Base-by-base conservation (phyloP, 768 basidiomycete genomes). In the Albatrellus ellisii region DNA sequence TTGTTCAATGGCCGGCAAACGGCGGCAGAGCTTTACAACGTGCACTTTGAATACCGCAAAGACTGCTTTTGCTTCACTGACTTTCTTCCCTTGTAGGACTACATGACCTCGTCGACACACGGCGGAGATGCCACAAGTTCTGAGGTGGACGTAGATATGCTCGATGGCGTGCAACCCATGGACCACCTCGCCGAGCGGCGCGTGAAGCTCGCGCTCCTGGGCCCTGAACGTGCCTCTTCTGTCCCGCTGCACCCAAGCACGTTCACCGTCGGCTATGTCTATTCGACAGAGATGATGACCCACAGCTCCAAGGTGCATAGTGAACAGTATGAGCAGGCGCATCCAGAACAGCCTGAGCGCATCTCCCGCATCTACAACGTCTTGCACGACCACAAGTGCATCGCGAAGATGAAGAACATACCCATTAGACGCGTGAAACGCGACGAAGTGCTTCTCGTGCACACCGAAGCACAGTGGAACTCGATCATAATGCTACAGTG, bases 381-480 rank as follows among this genome's bases (percentile, higher is more conserved):
- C 8, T 66, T 98, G 26, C 63, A 68, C n/a, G 62, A 62, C 28
- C 68, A 68, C 29, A 73, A 74, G 21, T 64, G 84, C 51, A 67
- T 77, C 35, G 53, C 65, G 14, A 72, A 73, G 53, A 94, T 94
- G 87, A 75, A 78, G 54, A 72, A 70, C 52, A 62, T 98, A 15
- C 77, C 77, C 0, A 81, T 88, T 52, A 70, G 87, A 39, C 68
- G 75, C 37, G 88, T 84, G 10, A 67, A 70, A 32, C 75, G 72
- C 46, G 71, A 80, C 24, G 92, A 98, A 62, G 85, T 78, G 10
- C 60, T 88, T 43, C 75, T 97, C 18, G 90, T 97, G 4, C 95
- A 99, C 59, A 81, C 78, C 35, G 78, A 84, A 52, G 84, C 83
- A 38, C 85, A 89, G 49, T 97, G 92, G 91, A 75, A 90, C 48